Evolutionary conservation across 2,329 filamentous ascomycete species (phyloP).

Genomic region (Colletotrichum spinosum): DNA sequence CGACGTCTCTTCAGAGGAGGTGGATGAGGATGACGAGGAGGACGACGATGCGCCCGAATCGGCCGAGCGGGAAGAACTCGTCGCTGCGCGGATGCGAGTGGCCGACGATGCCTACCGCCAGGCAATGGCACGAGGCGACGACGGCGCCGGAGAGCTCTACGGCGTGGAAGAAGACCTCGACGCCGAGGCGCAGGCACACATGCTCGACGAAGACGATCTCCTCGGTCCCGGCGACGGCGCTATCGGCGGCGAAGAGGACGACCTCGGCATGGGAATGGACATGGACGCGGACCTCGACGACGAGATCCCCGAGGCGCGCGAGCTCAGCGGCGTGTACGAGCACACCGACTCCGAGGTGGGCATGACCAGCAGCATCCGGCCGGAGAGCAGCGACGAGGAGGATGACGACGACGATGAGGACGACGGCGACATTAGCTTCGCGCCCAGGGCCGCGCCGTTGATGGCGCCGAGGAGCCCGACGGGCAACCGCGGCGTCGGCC

Average conservation of each 20-base stretch:
- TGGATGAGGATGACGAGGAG: conserved; percentile 55
- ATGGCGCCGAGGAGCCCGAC: conserved; percentile 53
- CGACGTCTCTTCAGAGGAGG: conserved; percentile 40
- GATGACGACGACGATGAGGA: conserved; percentile 40
- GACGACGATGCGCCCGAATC: conserved; percentile 45
- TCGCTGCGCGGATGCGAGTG: conserved; percentile 62
- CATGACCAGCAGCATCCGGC: conserved; percentile 53
- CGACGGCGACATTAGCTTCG: conserved; percentile 52
- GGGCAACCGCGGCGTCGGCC: conserved; percentile 43
- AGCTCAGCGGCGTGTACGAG: conserved; percentile 71
- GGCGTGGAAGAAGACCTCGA: conserved; percentile 65
- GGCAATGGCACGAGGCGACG: conserved; percentile 64
- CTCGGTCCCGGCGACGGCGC: conserved; percentile 20
- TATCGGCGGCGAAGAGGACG: conserved; percentile 41
- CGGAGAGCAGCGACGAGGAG: conserved; percentile 36
- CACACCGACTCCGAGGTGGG: conserved; percentile 82
- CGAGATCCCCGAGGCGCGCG: conserved; percentile 74
- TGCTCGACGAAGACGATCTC: conserved; percentile 74
- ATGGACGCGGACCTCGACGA: conserved; percentile 79
- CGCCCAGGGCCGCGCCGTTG: conserved; percentile 48
- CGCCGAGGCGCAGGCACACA: conserved; percentile 66
- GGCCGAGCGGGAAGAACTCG: conserved; percentile 59
- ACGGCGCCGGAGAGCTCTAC: conserved; percentile 62
- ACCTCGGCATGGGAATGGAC: conserved; percentile 57
- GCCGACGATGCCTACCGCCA: conserved; percentile 72